A percentile compares a stretch with the other conserved stretches of the same genome.
These are phyloP conservation scores for Poteriospumella lacustris DNA, from an alignment of 108 stramenopile species.

Conservation along the genomic window DNA sequence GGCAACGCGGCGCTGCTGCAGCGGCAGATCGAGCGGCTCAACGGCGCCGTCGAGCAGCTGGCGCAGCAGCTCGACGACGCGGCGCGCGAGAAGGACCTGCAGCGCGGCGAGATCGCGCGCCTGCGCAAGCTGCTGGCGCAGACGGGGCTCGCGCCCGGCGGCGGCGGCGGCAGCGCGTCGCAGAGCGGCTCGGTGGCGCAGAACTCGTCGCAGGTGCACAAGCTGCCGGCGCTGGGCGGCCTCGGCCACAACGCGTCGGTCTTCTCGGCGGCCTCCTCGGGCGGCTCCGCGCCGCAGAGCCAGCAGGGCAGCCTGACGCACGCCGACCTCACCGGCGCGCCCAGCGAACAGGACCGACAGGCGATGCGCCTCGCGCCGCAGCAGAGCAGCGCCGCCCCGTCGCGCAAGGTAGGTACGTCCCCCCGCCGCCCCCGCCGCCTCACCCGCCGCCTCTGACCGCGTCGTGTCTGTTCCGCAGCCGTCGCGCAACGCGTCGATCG, in stretches of 20 bases:
- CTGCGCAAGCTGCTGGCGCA: neutral
- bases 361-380: neutral
- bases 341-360: neutral
- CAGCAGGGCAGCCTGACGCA: neutral
- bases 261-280: neutral
- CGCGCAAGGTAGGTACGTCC: too few relatives aligned
- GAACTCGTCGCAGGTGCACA: neutral
- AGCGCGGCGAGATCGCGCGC: neutral
- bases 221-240: neutral
- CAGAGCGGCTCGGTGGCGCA: neutral
- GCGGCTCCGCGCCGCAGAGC: too few relatives aligned
- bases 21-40: neutral
- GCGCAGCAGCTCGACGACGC: conserved; percentile 14
- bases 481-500: too few relatives aligned
- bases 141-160: neutral
- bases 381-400: neutral
- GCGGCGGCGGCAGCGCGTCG: neutral
- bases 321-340: conserved; percentile 5
- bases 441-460: too few relatives aligned
- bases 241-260: neutral
- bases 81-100: neutral
- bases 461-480: too few relatives aligned
- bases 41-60: neutral
- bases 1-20: neutral
- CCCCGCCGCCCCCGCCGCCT: too few relatives aligned